phyloP scores from a whole-genome alignment of 2,329 filamentous ascomycete species.

The Exophiala xenobiotica region DNA sequence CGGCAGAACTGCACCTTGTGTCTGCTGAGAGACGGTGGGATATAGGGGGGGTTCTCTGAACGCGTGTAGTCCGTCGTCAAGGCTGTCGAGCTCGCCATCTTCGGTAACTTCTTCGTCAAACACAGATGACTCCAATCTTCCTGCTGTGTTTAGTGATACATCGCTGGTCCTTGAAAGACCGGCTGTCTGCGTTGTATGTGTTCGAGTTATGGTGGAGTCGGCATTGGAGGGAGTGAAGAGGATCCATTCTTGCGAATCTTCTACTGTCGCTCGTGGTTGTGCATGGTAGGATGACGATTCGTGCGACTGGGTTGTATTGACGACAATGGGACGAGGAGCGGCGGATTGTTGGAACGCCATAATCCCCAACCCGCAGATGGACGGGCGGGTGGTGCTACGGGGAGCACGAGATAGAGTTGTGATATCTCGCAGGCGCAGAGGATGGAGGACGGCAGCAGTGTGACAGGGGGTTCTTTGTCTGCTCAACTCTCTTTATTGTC shows the following conservation, averaged over 20 bases:
- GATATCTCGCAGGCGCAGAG: background rate
- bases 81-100: constrained; percentile 83
- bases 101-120: constrained; percentile 51
- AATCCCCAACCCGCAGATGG: constrained; percentile 19
- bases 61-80: constrained; percentile 87
- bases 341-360: constrained; percentile 30
- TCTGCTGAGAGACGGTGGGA: constrained; percentile 41
- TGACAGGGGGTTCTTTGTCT: constrained; percentile 8
- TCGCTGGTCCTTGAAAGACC: constrained; percentile 75
- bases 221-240: constrained; percentile 78
- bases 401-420: constrained; percentile 14
- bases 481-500: constrained; percentile 10
- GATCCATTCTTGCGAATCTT: constrained; percentile 90
- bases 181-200: constrained; percentile 63
- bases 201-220: constrained; percentile 65
- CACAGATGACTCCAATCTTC: constrained; percentile 49
- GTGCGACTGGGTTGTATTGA: constrained; percentile 20
- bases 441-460: background rate
- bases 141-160: constrained; percentile 71
- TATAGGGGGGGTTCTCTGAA: constrained; percentile 66
- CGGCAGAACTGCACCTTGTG: constrained; percentile 71
- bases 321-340: constrained; percentile 21
- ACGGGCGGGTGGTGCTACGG: constrained; percentile 18
- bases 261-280: constrained; percentile 32
- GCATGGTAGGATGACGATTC: constrained; percentile 31